Percentiles rank a stretch among this genome's conserved stretches.
Evolutionary conservation across 2,329 filamentous ascomycete species (phyloP).

Genomic region (Ophiostoma pallidulum): DNA sequence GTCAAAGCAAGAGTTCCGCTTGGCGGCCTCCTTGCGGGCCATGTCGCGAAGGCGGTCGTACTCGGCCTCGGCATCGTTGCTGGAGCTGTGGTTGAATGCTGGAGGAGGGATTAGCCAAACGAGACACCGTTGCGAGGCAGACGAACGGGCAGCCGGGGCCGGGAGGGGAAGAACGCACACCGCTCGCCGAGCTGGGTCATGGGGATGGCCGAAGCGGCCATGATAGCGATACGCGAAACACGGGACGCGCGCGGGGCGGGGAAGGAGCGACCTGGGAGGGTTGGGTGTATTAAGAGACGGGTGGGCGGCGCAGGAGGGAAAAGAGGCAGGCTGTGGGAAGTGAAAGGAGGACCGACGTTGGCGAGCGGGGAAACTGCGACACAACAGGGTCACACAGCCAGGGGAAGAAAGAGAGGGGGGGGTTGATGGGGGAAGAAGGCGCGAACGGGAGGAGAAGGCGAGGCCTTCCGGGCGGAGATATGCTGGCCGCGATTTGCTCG

Average conservation of each 20-base stretch:
- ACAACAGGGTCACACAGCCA: constrained; percentile 1
- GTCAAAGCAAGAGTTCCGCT: constrained; percentile 70
- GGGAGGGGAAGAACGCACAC: constrained; percentile 27
- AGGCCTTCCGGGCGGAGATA: neutral
- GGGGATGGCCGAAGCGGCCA: constrained; percentile 23
- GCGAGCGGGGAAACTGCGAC: constrained; percentile 1
- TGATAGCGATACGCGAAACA: neutral
- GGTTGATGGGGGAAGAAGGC: neutral
- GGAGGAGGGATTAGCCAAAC: too few relatives aligned
- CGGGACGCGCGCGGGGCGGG: neutral
- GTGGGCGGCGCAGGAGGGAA: neutral
- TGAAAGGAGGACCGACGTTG: neutral
- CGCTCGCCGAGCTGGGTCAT: constrained; percentile 36
- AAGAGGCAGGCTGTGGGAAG: neutral
- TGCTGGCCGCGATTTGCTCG: too few relatives aligned
- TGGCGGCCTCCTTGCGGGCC: constrained; percentile 69
- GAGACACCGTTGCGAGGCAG: too few relatives aligned
- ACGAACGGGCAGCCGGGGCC: too few relatives aligned
- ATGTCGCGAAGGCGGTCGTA: constrained; percentile 85
- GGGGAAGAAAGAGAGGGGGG: neutral
- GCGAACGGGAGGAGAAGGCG: neutral
- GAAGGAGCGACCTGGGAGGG: too few relatives aligned
- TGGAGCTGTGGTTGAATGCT: constrained; percentile 70
- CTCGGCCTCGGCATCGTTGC: constrained; percentile 64
- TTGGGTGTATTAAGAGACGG: too few relatives aligned